Base-by-base conservation (phyloP, 495 filamentous ascomycete genomes). In the Sabuloglossum arenarium region DNA sequence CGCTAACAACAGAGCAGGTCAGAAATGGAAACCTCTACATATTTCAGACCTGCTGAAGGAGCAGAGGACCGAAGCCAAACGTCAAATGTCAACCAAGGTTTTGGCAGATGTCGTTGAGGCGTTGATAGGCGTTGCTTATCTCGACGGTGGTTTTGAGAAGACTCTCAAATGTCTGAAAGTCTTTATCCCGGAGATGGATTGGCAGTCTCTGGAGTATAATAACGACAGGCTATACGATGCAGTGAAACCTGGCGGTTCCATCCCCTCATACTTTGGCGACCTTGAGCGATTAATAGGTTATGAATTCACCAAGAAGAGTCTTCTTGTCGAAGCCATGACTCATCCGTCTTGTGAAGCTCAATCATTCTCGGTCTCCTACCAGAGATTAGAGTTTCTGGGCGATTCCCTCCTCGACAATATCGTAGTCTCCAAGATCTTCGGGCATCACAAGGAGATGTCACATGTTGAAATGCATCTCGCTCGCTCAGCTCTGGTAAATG, bases 61-160 rank as follows among this genome's bases (percentile, higher is more conserved):
- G 5, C 31, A 24, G 8, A 27, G 28, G 14, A 8, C 3, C 52
- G 65, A 1, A 45, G 59, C 31, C 62, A 61, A 61, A 47, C 67
- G 74, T 42, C 39, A 69, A 3, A 63, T 89, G 27, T 82, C 85
- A 1, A 82, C 77, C 6, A 98, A 98, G 62, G 78, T 80, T 1
- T 75, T 94, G 12, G 91, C 91, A 4, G 91, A 98, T 60, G 85
- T 95, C 0, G 77, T 96, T 11, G 91, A 98, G 65, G 78, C 84
- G 0, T 70, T 96, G 0, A 82, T 94, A 34, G 91, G 87, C 0
- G 84, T 85, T 0, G 73, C 85, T 1, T 94, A 75, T 61, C 53
- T 87, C 6, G 78, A 85, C 51, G 86, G 87, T 0, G 85, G 85
- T 0, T 65, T 76, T 34, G 34, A 71, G 9, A 81, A 79, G 56